Percentiles rank a stretch among this genome's conserved stretches.
phyloP scores from a whole-genome alignment of 140 eudicot genomes.

The Erigeron philadelphicus region DNA sequence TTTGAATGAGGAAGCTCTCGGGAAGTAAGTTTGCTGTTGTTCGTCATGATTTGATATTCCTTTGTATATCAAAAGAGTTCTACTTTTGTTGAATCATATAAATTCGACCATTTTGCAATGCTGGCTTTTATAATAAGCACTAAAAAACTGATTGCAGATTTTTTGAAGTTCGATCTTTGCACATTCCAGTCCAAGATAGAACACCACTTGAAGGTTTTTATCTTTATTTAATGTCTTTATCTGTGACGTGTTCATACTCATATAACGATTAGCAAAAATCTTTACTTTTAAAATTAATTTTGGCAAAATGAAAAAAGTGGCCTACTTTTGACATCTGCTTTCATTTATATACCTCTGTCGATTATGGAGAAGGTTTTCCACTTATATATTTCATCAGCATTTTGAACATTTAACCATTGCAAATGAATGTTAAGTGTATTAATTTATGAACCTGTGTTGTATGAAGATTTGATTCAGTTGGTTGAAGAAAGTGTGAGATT shows the following conservation, averaged over 20 bases:
- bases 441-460: conserved; percentile 3
- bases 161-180: conserved; percentile 65
- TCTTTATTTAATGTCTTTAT: neutral
- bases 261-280: too few species aligned
- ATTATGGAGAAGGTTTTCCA: too few species aligned
- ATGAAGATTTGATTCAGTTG: conserved; percentile 44
- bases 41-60: neutral
- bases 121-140: conserved; percentile 10
- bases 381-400: too few species aligned
- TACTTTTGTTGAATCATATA: neutral
- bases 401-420: too few species aligned
- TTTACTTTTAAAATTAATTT: too few species aligned
- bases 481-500: conserved; percentile 44
- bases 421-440: neutral
- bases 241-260: too few species aligned
- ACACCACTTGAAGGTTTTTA: conserved; percentile 56
- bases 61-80: neutral
- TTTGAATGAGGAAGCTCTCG: conserved; percentile 64
- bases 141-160: conserved; percentile 35
- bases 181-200: conserved; percentile 61
- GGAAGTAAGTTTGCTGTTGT: conserved; percentile 36
- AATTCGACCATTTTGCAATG: conserved; percentile 3
- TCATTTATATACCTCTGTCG: too few species aligned
- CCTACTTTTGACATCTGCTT: too few species aligned
- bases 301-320: too few species aligned